Evolutionary conservation across 2,329 filamentous ascomycete species (phyloP).

Genomic region (Dissoconium aciculare): DNA sequence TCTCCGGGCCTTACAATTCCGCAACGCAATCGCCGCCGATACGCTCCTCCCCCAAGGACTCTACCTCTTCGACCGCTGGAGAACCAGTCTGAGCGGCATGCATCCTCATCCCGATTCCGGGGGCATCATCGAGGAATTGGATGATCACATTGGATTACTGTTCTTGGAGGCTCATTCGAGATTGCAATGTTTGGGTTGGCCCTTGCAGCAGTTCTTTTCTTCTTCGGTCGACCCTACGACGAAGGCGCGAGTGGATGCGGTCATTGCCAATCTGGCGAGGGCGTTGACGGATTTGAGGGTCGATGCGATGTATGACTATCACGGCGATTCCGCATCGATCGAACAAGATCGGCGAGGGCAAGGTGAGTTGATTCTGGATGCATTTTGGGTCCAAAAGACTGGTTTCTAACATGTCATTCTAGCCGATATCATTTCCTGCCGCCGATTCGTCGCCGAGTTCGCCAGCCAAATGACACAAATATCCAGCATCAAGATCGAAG

Average conservation of each 20-base stretch:
- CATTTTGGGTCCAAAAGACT: no score
- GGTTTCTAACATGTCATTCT: no score
- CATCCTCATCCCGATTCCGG: no score
- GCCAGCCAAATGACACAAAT: slow-evolving; percentile 29
- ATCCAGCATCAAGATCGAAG: slow-evolving; percentile 33
- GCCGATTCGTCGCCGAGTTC: slow-evolving; percentile 29
- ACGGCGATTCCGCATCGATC: slow-evolving; percentile 15
- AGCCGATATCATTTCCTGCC: slow-evolving; percentile 9
- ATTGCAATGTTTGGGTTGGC: slow-evolving; percentile 33
- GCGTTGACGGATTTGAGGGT: slow-evolving; percentile 29
- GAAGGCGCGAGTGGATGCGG: slow-evolving; percentile 12
- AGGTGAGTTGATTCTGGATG: no score
- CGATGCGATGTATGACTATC: slow-evolving; percentile 20
- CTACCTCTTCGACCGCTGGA: slow-evolving; percentile 21
- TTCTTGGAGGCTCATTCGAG: slow-evolving; percentile 33
- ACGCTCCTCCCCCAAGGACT: slow-evolving; percentile 25
- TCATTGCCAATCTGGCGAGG: slow-evolving; percentile 28
- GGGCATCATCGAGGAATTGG: no score
- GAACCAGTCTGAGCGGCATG: background rate
- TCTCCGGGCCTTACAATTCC: slow-evolving; percentile 31
- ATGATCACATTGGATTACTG: slow-evolving; percentile 19
- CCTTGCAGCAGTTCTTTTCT: slow-evolving; percentile 32
- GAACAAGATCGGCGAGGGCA: no score
- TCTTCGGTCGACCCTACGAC: slow-evolving; percentile 15
- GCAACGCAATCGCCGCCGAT: slow-evolving; percentile 28